Evolutionary conservation across 805 yeast species (phyloP).

Genomic region (Ogataea sp.): DNA sequence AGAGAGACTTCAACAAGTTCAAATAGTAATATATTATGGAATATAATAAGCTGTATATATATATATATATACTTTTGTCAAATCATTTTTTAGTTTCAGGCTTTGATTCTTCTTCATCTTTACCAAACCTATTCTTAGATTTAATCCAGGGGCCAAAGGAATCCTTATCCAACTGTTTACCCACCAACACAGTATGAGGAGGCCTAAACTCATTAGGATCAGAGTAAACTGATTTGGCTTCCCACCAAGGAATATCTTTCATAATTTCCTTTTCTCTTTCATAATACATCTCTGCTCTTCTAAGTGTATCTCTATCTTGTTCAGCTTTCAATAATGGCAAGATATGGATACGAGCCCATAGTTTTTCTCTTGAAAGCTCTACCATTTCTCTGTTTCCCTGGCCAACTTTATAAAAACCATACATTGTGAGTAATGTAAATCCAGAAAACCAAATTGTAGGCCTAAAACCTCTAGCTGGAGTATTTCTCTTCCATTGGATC

Average conservation of each 20-base stretch:
- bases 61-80: neutral
- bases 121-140: constrained; percentile 21
- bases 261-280: constrained; percentile 63
- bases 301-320: constrained; percentile 67
- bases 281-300: constrained; percentile 59
- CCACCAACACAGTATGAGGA: constrained; percentile 27
- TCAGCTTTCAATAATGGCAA: constrained; percentile 76
- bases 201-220: constrained; percentile 27
- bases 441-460: constrained; percentile 66
- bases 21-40: too few species aligned
- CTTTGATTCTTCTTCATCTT: neutral
- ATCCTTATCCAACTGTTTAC: constrained; percentile 26
- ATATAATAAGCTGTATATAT: too few species aligned
- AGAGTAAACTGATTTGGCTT: constrained; percentile 34
- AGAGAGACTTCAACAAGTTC: too few species aligned
- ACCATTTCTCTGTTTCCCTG: constrained; percentile 67
- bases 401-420: constrained; percentile 62
- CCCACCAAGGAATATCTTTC: constrained; percentile 58
- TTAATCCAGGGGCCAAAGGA: constrained; percentile 20
- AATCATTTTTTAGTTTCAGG: neutral
- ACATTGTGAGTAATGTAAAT: constrained; percentile 53
- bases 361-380: constrained; percentile 67
- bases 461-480: constrained; percentile 80
- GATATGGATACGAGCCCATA: constrained; percentile 68
- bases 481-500: constrained; percentile 81